Evolutionary conservation across 768 basidiomycete species (phyloP).

Genomic region (Boletellus ananiceps): DNA sequence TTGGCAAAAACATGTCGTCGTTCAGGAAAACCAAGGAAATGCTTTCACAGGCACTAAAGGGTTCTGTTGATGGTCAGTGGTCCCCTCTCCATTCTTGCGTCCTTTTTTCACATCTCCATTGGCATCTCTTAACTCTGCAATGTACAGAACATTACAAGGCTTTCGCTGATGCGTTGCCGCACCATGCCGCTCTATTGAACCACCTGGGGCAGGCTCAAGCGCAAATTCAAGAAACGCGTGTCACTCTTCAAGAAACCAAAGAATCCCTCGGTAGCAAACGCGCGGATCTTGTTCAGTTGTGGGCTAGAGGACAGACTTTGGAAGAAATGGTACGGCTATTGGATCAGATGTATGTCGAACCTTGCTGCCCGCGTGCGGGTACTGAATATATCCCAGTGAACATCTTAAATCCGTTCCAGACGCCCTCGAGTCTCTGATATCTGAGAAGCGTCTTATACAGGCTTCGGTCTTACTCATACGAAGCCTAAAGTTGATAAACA

Average conservation of each 20-base stretch:
- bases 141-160: constrained; percentile 84
- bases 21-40: constrained; percentile 73
- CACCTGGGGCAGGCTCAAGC: constrained; percentile 71
- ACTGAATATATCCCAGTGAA: constrained; percentile 52
- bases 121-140: constrained; percentile 2
- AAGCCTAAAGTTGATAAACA: constrained; percentile 87
- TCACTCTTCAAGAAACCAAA: constrained; percentile 70
- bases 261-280: constrained; percentile 77
- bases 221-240: constrained; percentile 68
- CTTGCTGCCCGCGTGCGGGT: constrained; percentile 6
- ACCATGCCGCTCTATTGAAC: constrained; percentile 73
- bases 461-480: constrained; percentile 84
- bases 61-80: constrained; percentile 80
- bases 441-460: constrained; percentile 88
- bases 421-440: constrained; percentile 86
- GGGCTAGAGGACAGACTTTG: constrained; percentile 83
- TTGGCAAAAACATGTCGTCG: constrained; percentile 69
- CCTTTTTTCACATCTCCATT: neutral
- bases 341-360: constrained; percentile 77
- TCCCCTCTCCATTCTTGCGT: neutral
- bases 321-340: constrained; percentile 95
- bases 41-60: constrained; percentile 76
- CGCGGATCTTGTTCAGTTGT: constrained; percentile 85
- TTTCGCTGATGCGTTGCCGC: constrained; percentile 90
- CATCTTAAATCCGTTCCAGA: constrained; percentile 89